Conservation (phyloP, 106 monocot genomes). For the Apostasia ramifera region DNA sequence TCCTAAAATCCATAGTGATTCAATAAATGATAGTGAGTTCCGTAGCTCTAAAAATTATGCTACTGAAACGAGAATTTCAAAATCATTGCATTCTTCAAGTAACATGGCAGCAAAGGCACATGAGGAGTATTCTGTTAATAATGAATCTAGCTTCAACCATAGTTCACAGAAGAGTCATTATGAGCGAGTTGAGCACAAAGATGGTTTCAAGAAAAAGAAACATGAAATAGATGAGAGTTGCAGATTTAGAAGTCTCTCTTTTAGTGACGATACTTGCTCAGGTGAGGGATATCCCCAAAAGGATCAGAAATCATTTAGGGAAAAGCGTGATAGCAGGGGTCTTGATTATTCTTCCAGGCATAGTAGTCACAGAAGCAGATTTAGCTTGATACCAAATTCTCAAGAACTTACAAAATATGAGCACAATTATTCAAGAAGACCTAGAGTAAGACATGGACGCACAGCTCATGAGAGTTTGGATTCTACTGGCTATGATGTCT, state of each 20-base stretch:
- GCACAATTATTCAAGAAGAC: slow-evolving; percentile 13
- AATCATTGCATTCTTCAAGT: slow-evolving; percentile 8
- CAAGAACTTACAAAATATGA: slow-evolving; percentile 4
- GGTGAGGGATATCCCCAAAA: slow-evolving; percentile 14
- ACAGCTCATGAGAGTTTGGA: slow-evolving; percentile 22
- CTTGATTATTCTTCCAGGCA: slow-evolving; percentile 20
- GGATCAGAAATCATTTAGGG: slow-evolving; percentile 2
- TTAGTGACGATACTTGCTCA: slow-evolving; percentile 9
- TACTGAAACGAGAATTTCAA: slow-evolving; percentile 11
- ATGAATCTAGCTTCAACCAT: slow-evolving; percentile 7
- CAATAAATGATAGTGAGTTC: slow-evolving; percentile 2
- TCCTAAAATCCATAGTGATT: slow-evolving; percentile 2
- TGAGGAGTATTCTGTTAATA: slow-evolving; percentile 12
- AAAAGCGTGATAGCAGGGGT: slow-evolving; percentile 12
- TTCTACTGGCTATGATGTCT: slow-evolving; percentile 22
- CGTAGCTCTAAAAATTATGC: slow-evolving; percentile 8
- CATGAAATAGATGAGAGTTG: slow-evolving; percentile 13
- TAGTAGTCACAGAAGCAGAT: slow-evolving; percentile 13
- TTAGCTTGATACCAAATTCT: slow-evolving; percentile 20
- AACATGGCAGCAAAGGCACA: background rate
- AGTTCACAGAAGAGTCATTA: background rate
- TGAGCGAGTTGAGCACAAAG: slow-evolving; percentile 8
- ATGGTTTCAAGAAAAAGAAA: slow-evolving; percentile 13
- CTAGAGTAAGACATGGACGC: slow-evolving; percentile 13
- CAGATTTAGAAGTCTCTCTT: slow-evolving; percentile 14